These are phyloP conservation scores for Vicia sativa DNA, from an alignment of 306 rosid species.

Conservation along the genomic window DNA sequence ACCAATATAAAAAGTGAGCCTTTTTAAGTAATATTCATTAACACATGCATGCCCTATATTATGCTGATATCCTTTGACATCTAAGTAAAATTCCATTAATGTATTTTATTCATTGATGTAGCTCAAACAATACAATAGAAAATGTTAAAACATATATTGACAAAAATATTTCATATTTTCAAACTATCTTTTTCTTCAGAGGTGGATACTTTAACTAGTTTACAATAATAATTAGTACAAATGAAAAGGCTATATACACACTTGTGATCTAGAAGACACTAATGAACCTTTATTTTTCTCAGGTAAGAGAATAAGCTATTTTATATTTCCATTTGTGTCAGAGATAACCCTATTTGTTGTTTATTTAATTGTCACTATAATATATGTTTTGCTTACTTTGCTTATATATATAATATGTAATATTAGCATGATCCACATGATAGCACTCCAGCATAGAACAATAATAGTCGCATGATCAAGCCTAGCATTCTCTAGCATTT, in stretches of 20 bases:
- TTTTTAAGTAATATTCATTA: neutral
- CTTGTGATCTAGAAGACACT: neutral
- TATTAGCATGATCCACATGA: slow-evolving; percentile 34
- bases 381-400: slow-evolving; percentile 18
- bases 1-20: neutral
- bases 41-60: neutral
- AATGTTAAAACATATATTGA: neutral
- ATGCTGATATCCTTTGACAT: neutral
- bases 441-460: slow-evolving; percentile 7
- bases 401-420: neutral
- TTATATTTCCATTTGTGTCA: slow-evolving; percentile 33
- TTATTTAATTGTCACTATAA: slow-evolving; percentile 32
- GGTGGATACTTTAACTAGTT: neutral
- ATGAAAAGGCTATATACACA: neutral
- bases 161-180: neutral
- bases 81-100: neutral
- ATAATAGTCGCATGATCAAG: slow-evolving; percentile 1
- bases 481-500: slow-evolving; percentile 44
- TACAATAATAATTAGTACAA: too few relatives aligned
- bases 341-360: slow-evolving; percentile 20
- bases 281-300: slow-evolving; percentile 2
- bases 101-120: neutral
- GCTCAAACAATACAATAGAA: neutral
- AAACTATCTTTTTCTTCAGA: neutral
- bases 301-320: slow-evolving; percentile 27